These are phyloP conservation scores for Citrullus colocynthis DNA, from an alignment of 306 rosid genomes.

Conservation along the genomic window DNA sequence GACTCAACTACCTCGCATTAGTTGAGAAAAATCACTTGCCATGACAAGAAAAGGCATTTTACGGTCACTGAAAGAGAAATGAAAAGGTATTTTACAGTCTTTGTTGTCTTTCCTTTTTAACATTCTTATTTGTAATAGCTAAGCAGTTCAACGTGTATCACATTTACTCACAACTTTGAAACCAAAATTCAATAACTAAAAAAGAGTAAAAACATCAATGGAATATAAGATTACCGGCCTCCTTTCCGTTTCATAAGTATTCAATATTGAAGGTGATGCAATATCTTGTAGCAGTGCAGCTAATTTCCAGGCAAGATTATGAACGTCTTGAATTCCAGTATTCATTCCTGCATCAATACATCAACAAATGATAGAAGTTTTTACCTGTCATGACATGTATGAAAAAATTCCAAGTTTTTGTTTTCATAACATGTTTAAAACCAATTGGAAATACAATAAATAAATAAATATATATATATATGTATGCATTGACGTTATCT, in stretches of 20 bases:
- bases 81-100: not conserved
- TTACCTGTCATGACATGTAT: not conserved
- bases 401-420: not conserved
- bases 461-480: no score
- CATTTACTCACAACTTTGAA: not conserved
- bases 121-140: not conserved
- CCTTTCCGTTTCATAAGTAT: slow-evolving; percentile 73
- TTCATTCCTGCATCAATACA: slow-evolving; percentile 69
- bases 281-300: slow-evolving; percentile 67
- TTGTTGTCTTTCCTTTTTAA: not conserved
- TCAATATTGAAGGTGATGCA: slow-evolving; percentile 56
- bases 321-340: slow-evolving; percentile 95
- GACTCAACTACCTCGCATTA: not conserved
- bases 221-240: slow-evolving; percentile 52
- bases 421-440: not conserved
- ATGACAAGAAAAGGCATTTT: not conserved
- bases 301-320: slow-evolving; percentile 97
- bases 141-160: not conserved
- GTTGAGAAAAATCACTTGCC: not conserved
- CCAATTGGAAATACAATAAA: not conserved
- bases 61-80: no score
- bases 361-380: slow-evolving; percentile 2
- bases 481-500: not conserved
- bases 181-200: not conserved
- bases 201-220: slow-evolving; percentile 1